Evolutionary conservation across 169 alveolate species (phyloP).

Genomic region (Eimeria necatrix): DNA sequence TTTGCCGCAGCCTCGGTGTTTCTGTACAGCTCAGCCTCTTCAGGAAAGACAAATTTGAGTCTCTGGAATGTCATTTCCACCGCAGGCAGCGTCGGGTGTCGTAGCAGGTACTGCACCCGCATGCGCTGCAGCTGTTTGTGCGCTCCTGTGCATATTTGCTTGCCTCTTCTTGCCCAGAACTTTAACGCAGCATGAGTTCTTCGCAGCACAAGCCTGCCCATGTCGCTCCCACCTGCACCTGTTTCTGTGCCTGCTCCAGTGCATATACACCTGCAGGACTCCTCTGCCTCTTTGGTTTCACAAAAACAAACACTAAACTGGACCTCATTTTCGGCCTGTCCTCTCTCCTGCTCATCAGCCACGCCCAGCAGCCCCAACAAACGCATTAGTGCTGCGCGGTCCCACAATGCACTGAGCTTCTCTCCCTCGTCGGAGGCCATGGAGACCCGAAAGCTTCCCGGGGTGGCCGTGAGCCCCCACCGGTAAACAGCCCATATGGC

Average conservation of each 20-base stretch:
- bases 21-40: background rate
- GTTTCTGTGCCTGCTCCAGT: too few species aligned
- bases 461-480: conserved; percentile 28
- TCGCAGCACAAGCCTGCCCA: background rate
- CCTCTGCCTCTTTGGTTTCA: background rate
- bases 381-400: background rate
- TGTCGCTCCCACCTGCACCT: background rate
- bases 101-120: background rate
- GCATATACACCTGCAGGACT: background rate
- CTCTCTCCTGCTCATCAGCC: background rate
- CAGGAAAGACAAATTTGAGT: background rate
- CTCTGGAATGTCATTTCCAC: background rate
- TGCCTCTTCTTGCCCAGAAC: background rate
- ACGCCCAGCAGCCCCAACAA: background rate
- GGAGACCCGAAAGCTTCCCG: background rate
- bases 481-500: background rate
- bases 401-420: too few species aligned
- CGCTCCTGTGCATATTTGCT: background rate
- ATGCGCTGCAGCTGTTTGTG: background rate
- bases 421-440: too few species aligned
- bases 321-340: background rate
- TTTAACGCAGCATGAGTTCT: background rate
- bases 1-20: background rate
- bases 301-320: background rate
- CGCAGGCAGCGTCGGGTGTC: background rate